A percentile compares a stretch with the other conserved stretches of the same genome.
phyloP scores from a whole-genome alignment of 306 rosid species.

The Acacia acuminata region DNA sequence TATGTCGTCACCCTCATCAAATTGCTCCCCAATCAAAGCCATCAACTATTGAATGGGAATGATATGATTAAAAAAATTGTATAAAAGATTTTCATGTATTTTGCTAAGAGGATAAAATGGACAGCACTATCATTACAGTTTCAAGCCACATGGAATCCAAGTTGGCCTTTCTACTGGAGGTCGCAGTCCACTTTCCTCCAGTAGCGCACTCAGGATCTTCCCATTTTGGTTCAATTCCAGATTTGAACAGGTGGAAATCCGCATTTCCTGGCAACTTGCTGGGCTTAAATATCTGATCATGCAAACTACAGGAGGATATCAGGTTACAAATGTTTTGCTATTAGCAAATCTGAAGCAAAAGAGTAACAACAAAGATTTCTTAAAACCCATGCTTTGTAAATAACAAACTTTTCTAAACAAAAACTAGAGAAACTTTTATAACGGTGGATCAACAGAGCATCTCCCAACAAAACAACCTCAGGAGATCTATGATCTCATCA shows the following conservation, averaged over 20 bases:
- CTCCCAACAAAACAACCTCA: not conserved
- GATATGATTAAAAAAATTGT: slow-evolving; percentile 10
- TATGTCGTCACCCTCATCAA: slow-evolving; percentile 86
- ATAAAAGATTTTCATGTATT: not conserved
- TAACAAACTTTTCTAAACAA: not conserved
- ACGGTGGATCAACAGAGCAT: not conserved
- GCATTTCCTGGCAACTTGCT: slow-evolving; percentile 68
- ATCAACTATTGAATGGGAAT: slow-evolving; percentile 56
- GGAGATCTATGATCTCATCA: slow-evolving; percentile 25
- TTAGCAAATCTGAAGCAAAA: slow-evolving; percentile 15
- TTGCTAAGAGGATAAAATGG: not conserved
- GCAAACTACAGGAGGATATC: slow-evolving; percentile 50
- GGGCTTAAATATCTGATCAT: slow-evolving; percentile 88
- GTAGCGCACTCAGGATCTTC: slow-evolving; percentile 97
- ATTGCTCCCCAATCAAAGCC: slow-evolving; percentile 97
- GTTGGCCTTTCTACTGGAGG: slow-evolving; percentile 54
- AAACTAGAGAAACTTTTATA: not conserved
- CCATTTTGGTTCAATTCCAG: slow-evolving; percentile 96
- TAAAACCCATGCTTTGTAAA: not conserved
- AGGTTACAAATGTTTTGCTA: slow-evolving; percentile 14
- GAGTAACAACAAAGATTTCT: not conserved
- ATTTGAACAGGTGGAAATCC: slow-evolving; percentile 83
- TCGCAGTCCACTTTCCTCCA: slow-evolving; percentile 93
- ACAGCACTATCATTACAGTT: slow-evolving; percentile 55
- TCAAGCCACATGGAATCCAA: slow-evolving; percentile 96